Evolutionary conservation across 345 rosid genomes (phyloP).

Genomic region (Corchorus capsularis): DNA sequence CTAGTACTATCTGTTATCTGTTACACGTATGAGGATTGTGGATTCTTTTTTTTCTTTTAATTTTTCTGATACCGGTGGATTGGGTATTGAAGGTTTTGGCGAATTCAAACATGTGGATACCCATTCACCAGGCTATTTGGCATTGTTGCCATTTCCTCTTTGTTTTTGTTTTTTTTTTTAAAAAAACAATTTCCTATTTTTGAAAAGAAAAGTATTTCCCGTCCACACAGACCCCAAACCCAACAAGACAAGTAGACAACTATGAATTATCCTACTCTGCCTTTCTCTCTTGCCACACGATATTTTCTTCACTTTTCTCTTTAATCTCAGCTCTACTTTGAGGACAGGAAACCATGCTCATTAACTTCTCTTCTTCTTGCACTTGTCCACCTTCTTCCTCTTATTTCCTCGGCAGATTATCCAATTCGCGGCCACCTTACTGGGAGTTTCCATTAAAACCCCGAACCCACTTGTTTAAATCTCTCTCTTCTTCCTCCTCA

Average conservation of each 20-base stretch:
- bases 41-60: not conserved
- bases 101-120: no score
- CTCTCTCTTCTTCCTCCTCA: constrained; percentile 37
- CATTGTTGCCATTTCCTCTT: no score
- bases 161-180: no score
- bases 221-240: constrained; percentile 54
- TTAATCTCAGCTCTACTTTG: constrained; percentile 21
- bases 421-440: constrained; percentile 40
- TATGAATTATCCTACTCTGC: constrained; percentile 40
- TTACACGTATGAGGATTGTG: not conserved
- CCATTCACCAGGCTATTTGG: no score
- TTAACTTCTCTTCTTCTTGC: constrained; percentile 55
- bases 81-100: no score
- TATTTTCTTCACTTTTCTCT: constrained; percentile 20
- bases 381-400: constrained; percentile 34
- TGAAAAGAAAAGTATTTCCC: constrained; percentile 37
- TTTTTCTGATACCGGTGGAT: no score
- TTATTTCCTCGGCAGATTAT: constrained; percentile 35
- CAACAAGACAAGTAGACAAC: no score
- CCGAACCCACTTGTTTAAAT: constrained; percentile 55
- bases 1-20: not conserved
- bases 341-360: constrained; percentile 57
- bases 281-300: constrained; percentile 1
- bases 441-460: constrained; percentile 45
- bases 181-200: no score